A percentile compares a stretch with the other conserved stretches of the same genome.
phyloP scores from a whole-genome alignment of 768 basidiomycete genomes.

The Mycena filopes region DNA sequence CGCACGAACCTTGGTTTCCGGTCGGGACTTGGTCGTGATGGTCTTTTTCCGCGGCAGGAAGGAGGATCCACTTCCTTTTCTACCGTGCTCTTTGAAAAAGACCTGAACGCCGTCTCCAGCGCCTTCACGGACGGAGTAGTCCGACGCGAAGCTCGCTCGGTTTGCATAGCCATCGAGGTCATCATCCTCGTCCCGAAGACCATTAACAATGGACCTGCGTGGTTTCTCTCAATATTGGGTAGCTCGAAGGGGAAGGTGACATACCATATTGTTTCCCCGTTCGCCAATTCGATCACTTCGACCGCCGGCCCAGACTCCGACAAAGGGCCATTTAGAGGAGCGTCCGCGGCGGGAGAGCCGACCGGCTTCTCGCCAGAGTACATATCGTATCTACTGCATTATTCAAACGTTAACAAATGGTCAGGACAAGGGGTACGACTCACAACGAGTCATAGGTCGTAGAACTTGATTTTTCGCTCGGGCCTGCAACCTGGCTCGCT shows the following conservation, averaged over 20 bases:
- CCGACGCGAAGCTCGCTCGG: conserved; percentile 79
- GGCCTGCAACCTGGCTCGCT: conserved; percentile 48
- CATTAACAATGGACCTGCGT: conserved; percentile 83
- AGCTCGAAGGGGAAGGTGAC: conserved; percentile 38
- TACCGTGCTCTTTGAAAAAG: conserved; percentile 81
- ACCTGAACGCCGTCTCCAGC: conserved; percentile 72
- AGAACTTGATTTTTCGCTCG: conserved; percentile 74
- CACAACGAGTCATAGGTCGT: conserved; percentile 82
- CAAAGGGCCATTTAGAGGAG: conserved; percentile 42
- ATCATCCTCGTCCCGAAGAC: conserved; percentile 80
- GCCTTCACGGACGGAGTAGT: conserved; percentile 67
- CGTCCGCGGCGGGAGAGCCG: conserved; percentile 48
- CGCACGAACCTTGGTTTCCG: conserved; percentile 82
- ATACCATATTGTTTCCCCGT: conserved; percentile 88
- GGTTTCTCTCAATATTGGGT: neutral
- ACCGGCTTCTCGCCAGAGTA: conserved; percentile 67
- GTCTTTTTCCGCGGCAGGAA: conserved; percentile 71
- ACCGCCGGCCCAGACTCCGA: conserved; percentile 70
- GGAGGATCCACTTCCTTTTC: conserved; percentile 73
- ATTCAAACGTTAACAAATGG: conserved; percentile 34
- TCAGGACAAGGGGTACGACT: conserved; percentile 45
- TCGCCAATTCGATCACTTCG: conserved; percentile 86
- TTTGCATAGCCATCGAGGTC: conserved; percentile 70
- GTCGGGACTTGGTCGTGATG: conserved; percentile 65
- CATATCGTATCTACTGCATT: conserved; percentile 76